Conservation (phyloP, 345 rosid species). For the Arabidopsis arenosa region DNA sequence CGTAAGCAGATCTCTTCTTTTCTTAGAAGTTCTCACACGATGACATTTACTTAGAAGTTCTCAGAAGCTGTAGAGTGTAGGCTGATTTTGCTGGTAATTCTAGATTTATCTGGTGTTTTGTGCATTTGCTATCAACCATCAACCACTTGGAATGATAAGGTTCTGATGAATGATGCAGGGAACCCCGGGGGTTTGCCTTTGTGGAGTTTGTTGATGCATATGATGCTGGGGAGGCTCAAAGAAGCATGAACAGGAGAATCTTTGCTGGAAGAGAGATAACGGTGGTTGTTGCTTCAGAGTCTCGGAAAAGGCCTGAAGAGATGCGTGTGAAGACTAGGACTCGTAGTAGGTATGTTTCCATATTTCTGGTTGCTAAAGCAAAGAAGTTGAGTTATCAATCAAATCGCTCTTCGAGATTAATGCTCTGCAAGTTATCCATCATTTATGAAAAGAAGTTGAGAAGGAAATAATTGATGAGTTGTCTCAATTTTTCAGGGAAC, state of each 20-base stretch:
- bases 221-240: slow-evolving; percentile 91
- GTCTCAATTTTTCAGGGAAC: slow-evolving; percentile 59
- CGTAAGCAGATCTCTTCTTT: slow-evolving; percentile 51
- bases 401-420: background rate
- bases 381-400: background rate
- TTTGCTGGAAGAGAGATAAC: slow-evolving; percentile 92
- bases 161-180: slow-evolving; percentile 52
- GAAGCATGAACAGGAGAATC: slow-evolving; percentile 80
- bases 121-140: slow-evolving; percentile 33
- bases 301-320: slow-evolving; percentile 97
- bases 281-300: slow-evolving; percentile 88
- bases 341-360: slow-evolving; percentile 51
- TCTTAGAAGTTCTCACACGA: slow-evolving; percentile 51
- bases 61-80: slow-evolving; percentile 45
- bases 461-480: background rate
- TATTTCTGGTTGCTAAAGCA: slow-evolving; percentile 5
- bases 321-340: slow-evolving; percentile 83
- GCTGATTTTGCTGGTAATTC: slow-evolving; percentile 39
- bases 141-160: slow-evolving; percentile 32
- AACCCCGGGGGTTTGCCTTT: slow-evolving; percentile 98
- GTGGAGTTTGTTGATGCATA: slow-evolving; percentile 92
- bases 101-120: slow-evolving; percentile 8
- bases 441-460: slow-evolving; percentile 11
- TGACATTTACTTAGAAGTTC: slow-evolving; percentile 51
- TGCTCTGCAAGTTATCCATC: background rate